These are phyloP conservation scores for Rachicladosporium sp. DNA, from an alignment of 2,329 filamentous ascomycete genomes.

Conservation along the genomic window DNA sequence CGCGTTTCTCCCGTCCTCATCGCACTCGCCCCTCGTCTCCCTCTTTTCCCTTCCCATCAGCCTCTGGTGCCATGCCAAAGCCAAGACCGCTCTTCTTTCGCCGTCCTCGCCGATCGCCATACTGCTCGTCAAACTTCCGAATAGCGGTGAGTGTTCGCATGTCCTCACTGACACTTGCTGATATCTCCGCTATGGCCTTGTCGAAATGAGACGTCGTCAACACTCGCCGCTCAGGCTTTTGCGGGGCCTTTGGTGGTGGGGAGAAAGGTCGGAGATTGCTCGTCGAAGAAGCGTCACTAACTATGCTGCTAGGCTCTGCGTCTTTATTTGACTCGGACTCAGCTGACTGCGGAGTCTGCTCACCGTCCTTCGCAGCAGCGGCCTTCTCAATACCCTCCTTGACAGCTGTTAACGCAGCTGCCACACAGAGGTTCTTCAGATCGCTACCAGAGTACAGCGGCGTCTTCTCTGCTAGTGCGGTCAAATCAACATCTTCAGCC, in stretches of 20 bases:
- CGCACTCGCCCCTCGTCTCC: too few species aligned
- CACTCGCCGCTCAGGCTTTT: slow-evolving; percentile 56
- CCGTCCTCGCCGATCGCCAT: slow-evolving; percentile 64
- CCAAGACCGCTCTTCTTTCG: slow-evolving; percentile 27
- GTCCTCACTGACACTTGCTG: slow-evolving; percentile 83
- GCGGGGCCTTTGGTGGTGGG: slow-evolving; percentile 29
- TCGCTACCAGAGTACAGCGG: slow-evolving; percentile 73
- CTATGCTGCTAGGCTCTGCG: too few species aligned
- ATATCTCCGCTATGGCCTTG: slow-evolving; percentile 78
- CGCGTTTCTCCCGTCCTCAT: too few species aligned
- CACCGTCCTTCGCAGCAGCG: slow-evolving; percentile 14
- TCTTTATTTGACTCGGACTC: too few species aligned
- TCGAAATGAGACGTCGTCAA: slow-evolving; percentile 66
- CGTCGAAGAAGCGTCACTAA: too few species aligned
- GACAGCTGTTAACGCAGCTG: slow-evolving; percentile 66
- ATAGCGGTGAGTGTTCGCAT: slow-evolving; percentile 80
- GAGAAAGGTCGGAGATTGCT: too few species aligned
- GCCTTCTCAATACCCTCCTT: slow-evolving; percentile 52
- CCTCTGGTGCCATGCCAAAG: slow-evolving; percentile 13
- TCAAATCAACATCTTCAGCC: slow-evolving; percentile 48
- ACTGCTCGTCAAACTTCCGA: slow-evolving; percentile 90
- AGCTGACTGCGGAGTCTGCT: too few species aligned
- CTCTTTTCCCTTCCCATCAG: too few species aligned
- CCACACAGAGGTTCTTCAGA: slow-evolving; percentile 70
- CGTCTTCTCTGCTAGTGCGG: slow-evolving; percentile 52